Percentiles rank a stretch among this genome's conserved stretches.
Conservation (phyloP, 2,329 filamentous ascomycete species). For the Raffaelea deltoideospora region DNA sequence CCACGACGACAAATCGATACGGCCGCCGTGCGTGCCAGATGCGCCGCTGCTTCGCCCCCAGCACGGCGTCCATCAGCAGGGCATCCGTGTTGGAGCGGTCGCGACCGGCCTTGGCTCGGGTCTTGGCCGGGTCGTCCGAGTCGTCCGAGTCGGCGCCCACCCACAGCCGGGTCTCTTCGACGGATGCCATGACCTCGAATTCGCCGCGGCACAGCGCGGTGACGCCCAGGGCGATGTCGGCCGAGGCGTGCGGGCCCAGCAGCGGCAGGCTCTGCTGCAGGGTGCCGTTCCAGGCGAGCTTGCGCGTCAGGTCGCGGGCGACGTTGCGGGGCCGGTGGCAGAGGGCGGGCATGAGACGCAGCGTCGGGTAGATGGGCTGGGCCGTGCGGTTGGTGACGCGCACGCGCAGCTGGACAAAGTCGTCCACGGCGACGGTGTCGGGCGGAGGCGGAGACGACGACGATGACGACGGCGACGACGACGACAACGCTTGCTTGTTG, state of each 20-base stretch:
- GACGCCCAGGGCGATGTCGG: constrained; percentile 50
- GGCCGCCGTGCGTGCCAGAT: constrained; percentile 50
- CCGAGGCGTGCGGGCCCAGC: constrained; percentile 41
- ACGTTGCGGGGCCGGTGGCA: constrained; percentile 56
- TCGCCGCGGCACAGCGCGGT: constrained; percentile 65
- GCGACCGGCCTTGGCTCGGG: constrained; percentile 11
- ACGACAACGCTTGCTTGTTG: constrained; percentile 5
- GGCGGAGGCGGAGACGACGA: constrained; percentile 6
- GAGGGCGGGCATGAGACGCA: constrained; percentile 64
- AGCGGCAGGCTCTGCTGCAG: constrained; percentile 59
- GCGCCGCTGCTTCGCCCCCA: constrained; percentile 44
- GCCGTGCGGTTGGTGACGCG: constrained; percentile 59
- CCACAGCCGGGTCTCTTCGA: constrained; percentile 62
- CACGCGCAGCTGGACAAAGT: constrained; percentile 56
- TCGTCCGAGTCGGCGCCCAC: constrained; percentile 13
- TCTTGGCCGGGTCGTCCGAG: background rate
- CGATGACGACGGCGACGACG: constrained; percentile 7
- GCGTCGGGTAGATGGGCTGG: constrained; percentile 51
- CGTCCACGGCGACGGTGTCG: constrained; percentile 29
- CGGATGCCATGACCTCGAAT: constrained; percentile 65
- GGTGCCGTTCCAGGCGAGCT: constrained; percentile 72
- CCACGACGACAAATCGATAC: constrained; percentile 37
- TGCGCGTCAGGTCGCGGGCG: constrained; percentile 67
- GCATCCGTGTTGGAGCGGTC: constrained; percentile 37
- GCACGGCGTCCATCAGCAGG: constrained; percentile 42